phyloP scores from a whole-genome alignment of 257 asterid species.

The Prunella vulgaris region DNA sequence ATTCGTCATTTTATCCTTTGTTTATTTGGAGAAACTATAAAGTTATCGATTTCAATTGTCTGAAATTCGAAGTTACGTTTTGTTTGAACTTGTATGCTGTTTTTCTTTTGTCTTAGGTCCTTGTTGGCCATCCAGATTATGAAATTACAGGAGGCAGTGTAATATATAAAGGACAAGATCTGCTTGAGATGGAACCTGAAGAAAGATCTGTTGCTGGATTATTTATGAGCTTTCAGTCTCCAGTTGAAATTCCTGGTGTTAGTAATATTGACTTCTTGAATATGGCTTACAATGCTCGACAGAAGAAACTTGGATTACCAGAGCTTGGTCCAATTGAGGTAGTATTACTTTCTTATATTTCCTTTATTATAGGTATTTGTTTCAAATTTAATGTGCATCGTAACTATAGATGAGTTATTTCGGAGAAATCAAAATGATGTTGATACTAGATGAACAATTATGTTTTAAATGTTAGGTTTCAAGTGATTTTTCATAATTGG shows the following conservation, averaged over 20 bases:
- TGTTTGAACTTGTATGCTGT: slow-evolving; percentile 21
- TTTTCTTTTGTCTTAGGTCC: slow-evolving; percentile 59
- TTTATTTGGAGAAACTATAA: neutral
- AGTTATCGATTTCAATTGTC: neutral
- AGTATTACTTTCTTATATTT: neutral
- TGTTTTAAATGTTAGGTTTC: too few species aligned
- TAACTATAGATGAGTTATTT: neutral
- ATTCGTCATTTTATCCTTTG: neutral
- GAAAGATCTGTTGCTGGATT: slow-evolving; percentile 94
- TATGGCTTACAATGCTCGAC: slow-evolving; percentile 93
- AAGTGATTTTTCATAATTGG: too few species aligned
- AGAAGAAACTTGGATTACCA: slow-evolving; percentile 68
- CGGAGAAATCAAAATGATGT: neutral
- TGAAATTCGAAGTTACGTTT: slow-evolving; percentile 8
- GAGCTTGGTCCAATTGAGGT: slow-evolving; percentile 99
- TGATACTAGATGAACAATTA: neutral
- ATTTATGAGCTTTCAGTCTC: slow-evolving; percentile 97
- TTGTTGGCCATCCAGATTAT: slow-evolving; percentile 99
- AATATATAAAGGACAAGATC: slow-evolving; percentile 76
- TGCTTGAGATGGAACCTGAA: slow-evolving; percentile 93
- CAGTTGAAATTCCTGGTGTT: slow-evolving; percentile 96
- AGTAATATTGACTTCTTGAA: slow-evolving; percentile 91
- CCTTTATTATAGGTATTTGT: neutral
- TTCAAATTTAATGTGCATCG: neutral
- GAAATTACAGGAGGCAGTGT: slow-evolving; percentile 84